Conservation (phyloP, 2,329 filamentous ascomycete species). For the Mycosphaerella sp. region DNA sequence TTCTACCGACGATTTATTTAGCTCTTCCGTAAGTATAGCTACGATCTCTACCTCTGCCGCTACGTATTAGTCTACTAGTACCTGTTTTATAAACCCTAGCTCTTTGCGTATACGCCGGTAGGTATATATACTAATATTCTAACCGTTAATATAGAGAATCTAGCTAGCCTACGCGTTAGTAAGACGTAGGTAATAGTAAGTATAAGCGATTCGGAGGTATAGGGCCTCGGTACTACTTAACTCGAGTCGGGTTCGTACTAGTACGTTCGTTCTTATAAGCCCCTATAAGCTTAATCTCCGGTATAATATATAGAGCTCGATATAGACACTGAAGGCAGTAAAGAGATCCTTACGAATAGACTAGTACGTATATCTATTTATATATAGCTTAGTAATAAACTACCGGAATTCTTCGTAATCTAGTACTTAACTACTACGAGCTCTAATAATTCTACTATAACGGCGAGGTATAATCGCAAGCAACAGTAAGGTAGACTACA, state of each 20-base stretch:
- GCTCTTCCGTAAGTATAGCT: background rate
- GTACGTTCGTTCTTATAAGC: too few relatives aligned
- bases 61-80: background rate
- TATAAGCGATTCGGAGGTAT: background rate
- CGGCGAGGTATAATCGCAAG: too few relatives aligned
- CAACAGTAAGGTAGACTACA: too few relatives aligned
- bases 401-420: too few relatives aligned
- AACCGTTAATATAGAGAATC: background rate
- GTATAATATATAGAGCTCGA: too few relatives aligned
- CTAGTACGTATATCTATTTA: too few relatives aligned
- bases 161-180: background rate
- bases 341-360: too few relatives aligned
- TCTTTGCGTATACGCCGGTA: background rate
- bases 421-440: too few relatives aligned
- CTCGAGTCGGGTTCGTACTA: background rate
- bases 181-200: background rate
- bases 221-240: background rate
- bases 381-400: too few relatives aligned
- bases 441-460: too few relatives aligned
- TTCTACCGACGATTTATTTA: background rate
- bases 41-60: background rate
- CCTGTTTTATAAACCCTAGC: background rate
- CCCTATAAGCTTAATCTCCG: too few relatives aligned
- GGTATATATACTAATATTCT: background rate
- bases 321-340: too few relatives aligned